Evolutionary conservation across 352 stramenopile species (phyloP), one percentile per base, ranked within the genome.

Genomic region (Phytopythium ostracodes): DNA sequence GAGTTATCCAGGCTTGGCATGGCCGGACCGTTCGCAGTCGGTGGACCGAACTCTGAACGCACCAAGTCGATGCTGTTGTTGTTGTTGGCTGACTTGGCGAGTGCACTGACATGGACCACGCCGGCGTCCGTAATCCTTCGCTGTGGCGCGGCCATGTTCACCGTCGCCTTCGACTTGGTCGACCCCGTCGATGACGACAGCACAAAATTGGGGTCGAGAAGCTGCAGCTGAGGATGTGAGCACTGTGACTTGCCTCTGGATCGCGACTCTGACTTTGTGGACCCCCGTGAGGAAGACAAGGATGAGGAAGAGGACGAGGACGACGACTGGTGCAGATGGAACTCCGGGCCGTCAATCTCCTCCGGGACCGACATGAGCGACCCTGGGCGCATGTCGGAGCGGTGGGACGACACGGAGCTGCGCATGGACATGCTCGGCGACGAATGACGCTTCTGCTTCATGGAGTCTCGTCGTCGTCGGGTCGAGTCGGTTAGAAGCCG

Each of bases 311-410:
- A 64, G 56, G 47, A 58, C n/a, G 57, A 77, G 5, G 59, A 71
- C 35, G 59, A 71, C 35, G 53, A 60, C 22, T 33, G 5, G 17
- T 50, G 53, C 38, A 68, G 54, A 27, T 63, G 60, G 35, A 79
- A 76, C 40, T 79, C 68, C 1, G 49, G 63, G 43, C 65, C 71
- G 33, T 85, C 81, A n/a, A 81, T 64, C 17, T 88, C 72, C 44
- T 84, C 73, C 0, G 68, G 70, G 0, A 88, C 71, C 31, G 66
- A 77, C 49, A 78, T 69, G 22, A 86, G 66, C 40, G 74, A 86
- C 0, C 67, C 72, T 18, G 72, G 56, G 17, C 74, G 74, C 24
- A 55, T 69, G 20, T 80, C 67, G 1, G 60, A 59, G 17, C 63
- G 67, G 8, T 57, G 54, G 7, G 54, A 50, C 11, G 67, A 40